These are phyloP conservation scores for Coemansia asiatica DNA, from an alignment of 192 early-diverging fungal species.

Conservation along the genomic window DNA sequence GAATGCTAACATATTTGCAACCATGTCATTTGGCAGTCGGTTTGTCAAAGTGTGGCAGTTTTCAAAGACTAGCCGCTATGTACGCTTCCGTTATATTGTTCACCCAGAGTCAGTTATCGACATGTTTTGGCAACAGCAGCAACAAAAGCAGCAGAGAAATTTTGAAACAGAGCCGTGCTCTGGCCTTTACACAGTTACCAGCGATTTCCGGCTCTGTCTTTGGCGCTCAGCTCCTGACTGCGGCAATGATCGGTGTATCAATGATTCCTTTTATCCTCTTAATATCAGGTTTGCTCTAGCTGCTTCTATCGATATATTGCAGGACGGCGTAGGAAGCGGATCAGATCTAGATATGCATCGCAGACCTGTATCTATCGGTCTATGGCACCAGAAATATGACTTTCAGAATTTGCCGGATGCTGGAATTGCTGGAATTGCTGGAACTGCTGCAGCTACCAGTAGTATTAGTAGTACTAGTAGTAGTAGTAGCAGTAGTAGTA, in stretches of 20 bases:
- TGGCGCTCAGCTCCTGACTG: slow-evolving; percentile 17
- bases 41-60: slow-evolving; percentile 48
- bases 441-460: too few relatives aligned
- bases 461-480: background rate
- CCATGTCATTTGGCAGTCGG: slow-evolving; percentile 14
- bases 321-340: background rate
- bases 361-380: background rate
- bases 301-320: background rate
- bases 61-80: background rate
- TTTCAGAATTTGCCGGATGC: too few relatives aligned
- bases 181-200: slow-evolving; percentile 26
- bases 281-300: background rate
- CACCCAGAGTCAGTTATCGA: slow-evolving; percentile 22
- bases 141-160: too few relatives aligned
- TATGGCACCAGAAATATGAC: background rate
- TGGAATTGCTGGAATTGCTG: too few relatives aligned
- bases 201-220: slow-evolving; percentile 9
- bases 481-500: background rate
- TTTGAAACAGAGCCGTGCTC: background rate
- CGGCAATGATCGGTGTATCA: background rate
- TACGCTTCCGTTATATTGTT: slow-evolving; percentile 48
- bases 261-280: background rate
- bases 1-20: slow-evolving; percentile 27
- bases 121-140: slow-evolving; percentile 38
- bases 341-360: background rate